Evolutionary conservation across 2,329 filamentous ascomycete species (phyloP), one percentile per base, ranked within the genome.

Genomic region (Magnaporthiopsis rhizophila): DNA sequence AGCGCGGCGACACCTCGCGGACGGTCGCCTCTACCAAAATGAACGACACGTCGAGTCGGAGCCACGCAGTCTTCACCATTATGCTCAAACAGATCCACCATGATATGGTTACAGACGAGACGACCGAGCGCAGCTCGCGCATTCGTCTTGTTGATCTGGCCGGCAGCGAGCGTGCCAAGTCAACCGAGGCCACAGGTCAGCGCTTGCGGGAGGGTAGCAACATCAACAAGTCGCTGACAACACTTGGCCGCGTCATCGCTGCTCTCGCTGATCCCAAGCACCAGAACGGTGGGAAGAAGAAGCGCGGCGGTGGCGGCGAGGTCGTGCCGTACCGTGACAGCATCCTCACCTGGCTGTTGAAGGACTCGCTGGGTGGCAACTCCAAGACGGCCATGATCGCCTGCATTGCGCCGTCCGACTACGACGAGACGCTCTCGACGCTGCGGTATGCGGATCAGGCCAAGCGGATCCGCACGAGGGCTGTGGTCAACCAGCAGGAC

Each of bases 341-440:
- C 73, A 87, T 99, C 62, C 79, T 99, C 69, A 99, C 95, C 1
- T 99, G 95, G 95, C 80, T 99, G 59, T 78, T 99, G 69, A 99
- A 99, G 74, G 96, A 99, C 75, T 98, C 94, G 4, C 79, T 99
- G 7, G 95, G 95, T 74, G 95, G 95, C 72, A 99, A 99, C 82
- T 98, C 94, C 75, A 94, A 98, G 91, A 99, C 95, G 30, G 95
- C 95, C 66, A 99, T 99, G 96, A 99, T 99, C 81, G 96, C 95
- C 62, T 94, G 94, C 63, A 97, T 99, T 73, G 97, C 93, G 72
- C 95, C 95, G 4, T 95, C 95, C 64, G 95, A 99, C 77, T 98
- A 96, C 73, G 95, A 99, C 69, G 95, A 99, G 77, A 99, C 96
- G 0, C 82, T 99, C 24, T 95, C 93, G 74, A 99, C 95, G 0